A percentile compares a stretch with the other conserved stretches of the same genome.
These are phyloP conservation scores for Fusarium dlaminii DNA, from an alignment of 2,329 filamentous ascomycete species.

Conservation along the genomic window DNA sequence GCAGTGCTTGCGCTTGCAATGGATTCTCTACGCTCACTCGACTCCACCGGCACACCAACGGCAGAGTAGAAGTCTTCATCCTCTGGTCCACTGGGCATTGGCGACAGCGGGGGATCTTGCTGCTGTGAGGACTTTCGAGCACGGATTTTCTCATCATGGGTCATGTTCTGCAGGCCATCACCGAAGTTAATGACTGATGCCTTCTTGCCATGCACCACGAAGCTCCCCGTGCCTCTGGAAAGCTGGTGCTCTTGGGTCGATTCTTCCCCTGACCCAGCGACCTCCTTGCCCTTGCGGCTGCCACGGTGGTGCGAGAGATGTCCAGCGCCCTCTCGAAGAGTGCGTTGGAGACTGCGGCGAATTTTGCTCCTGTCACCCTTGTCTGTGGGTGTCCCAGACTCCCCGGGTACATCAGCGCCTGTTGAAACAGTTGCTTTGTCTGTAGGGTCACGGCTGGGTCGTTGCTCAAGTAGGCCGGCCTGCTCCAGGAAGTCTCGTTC, in stretches of 20 bases:
- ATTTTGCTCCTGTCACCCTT: slow-evolving; percentile 72
- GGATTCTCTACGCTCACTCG: slow-evolving; percentile 66
- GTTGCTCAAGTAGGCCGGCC: slow-evolving; percentile 67
- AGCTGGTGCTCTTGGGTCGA: slow-evolving; percentile 71
- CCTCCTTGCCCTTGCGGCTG: slow-evolving; percentile 79
- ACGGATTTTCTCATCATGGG: slow-evolving; percentile 76
- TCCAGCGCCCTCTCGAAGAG: slow-evolving; percentile 81
- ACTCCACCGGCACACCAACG: slow-evolving; percentile 56
- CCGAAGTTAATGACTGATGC: slow-evolving; percentile 97
- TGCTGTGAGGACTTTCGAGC: slow-evolving; percentile 64
- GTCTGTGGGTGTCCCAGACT: slow-evolving; percentile 50
- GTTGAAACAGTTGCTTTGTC: slow-evolving; percentile 50
- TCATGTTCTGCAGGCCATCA: slow-evolving; percentile 83
- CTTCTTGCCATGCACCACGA: slow-evolving; percentile 97
- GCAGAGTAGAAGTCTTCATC: slow-evolving; percentile 64
- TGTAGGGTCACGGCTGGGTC: slow-evolving; percentile 42
- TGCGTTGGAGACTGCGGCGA: slow-evolving; percentile 87
- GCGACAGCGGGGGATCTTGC: slow-evolving; percentile 51
- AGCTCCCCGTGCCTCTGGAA: slow-evolving; percentile 82
- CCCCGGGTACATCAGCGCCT: slow-evolving; percentile 45
- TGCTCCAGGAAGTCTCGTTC: slow-evolving; percentile 76
- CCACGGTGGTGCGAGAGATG: slow-evolving; percentile 74
- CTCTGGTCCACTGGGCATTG: slow-evolving; percentile 47
- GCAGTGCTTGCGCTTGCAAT: slow-evolving; percentile 72
- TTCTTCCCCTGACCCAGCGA: slow-evolving; percentile 49